Percentiles rank a stretch among this genome's conserved stretches.
These are phyloP conservation scores for Udeniomyces megalosporus DNA, from an alignment of 768 basidiomycete species.

Conservation along the genomic window DNA sequence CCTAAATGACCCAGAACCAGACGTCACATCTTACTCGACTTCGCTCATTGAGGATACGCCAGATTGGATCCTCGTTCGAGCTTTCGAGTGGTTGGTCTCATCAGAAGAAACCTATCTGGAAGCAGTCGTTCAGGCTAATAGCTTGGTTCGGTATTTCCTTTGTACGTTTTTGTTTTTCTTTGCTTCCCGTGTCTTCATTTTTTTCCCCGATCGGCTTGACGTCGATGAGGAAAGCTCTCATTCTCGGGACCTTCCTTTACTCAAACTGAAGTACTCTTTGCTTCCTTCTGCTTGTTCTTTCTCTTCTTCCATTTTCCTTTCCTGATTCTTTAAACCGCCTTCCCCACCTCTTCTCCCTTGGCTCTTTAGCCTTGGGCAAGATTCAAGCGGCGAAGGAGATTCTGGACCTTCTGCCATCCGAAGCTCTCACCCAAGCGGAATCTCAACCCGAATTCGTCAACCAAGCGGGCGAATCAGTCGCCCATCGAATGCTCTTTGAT, in stretches of 20 bases:
- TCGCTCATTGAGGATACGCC: conserved; percentile 19
- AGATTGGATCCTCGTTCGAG: conserved; percentile 46
- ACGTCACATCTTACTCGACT: conserved; percentile 17
- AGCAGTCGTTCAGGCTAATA: conserved; percentile 73
- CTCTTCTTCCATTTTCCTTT: no score
- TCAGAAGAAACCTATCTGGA: conserved; percentile 52
- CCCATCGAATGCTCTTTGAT: conserved; percentile 21
- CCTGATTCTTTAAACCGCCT: no score
- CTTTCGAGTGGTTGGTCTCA: conserved; percentile 87
- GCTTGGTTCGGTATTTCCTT: conserved; percentile 75
- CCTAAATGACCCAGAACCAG: conserved; percentile 22
- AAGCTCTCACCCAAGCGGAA: conserved; percentile 14
- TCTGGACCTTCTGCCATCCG: conserved; percentile 22
- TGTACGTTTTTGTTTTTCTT: conserved; percentile 37
- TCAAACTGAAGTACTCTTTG: no score
- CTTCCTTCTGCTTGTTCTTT: neutral
- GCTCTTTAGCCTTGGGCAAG: conserved; percentile 62
- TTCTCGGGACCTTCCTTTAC: neutral
- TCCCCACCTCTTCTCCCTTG: no score
- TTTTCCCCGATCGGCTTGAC: neutral
- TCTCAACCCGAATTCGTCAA: conserved; percentile 17
- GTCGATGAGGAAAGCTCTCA: neutral
- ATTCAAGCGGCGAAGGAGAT: conserved; percentile 43
- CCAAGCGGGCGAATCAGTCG: conserved; percentile 22
- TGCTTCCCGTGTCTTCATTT: no score